Base-by-base conservation (phyloP, 257 asterid genomes). In the Echium plantagineum region DNA sequence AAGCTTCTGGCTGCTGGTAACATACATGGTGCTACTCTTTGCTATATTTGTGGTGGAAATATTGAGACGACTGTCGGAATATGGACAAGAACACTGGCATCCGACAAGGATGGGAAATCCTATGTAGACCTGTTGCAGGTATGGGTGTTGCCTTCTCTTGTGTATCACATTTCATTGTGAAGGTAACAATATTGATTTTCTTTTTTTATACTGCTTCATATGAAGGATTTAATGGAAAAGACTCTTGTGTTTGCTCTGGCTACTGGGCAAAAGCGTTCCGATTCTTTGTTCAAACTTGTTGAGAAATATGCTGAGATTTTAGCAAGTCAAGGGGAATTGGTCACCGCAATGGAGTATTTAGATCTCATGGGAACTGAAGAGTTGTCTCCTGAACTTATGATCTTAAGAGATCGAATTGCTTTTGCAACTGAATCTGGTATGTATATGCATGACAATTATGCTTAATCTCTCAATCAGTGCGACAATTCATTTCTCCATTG, bases 281-380 rank as follows among this genome's bases (percentile, higher is more conserved):
- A 84, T 72, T 83, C 93, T 60, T 63, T 91, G 42, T 91, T 83
- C 74, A 83, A 85, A 72, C 93, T 91, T 62, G 93, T 91, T 57
- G 98, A 91, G 83, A 91, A 84, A 73, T 91, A 91, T 78, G 93
- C 93, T 78, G 98, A 91, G 78, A 88, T 91, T 63, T 81, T 91
- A 69, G 93, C 96, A 48, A 91, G 98, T 71, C 96, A 88, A 72
- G 98, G 98, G 64, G 96, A 83, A 73, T 69, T 85, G 76, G 79
- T 82, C 63, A 85, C 95, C 57, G 96, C 98, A 12, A 88, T 85
- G 95, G 94, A 84, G 72, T 91, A 79, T 74, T 75, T 91, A 72
- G 85, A 91, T 77, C 96, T 88, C 69, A 74, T 91, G 65, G 94
- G 95, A 59, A 76, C 94, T 18, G 95, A 85, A 71, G 93, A 88